Evolutionary conservation across 305 asterid species (phyloP).

Genomic region (Solanum chacoense): DNA sequence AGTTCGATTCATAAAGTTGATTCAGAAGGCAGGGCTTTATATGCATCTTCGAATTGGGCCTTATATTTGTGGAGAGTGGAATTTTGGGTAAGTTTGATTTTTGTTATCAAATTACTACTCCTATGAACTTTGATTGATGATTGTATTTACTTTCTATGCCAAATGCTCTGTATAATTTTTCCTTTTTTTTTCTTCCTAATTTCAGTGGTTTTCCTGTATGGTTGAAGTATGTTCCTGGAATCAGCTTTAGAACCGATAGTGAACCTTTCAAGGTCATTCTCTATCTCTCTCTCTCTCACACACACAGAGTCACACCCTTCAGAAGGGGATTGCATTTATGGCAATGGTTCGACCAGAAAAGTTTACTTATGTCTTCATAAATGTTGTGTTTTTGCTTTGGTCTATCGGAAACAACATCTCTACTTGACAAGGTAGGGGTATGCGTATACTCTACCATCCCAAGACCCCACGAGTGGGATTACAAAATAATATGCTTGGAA

Average conservation of each 20-base stretch:
- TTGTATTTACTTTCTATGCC: background rate
- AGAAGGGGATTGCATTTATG: background rate
- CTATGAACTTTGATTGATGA: background rate
- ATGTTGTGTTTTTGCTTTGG: background rate
- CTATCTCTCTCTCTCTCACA: background rate
- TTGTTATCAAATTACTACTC: background rate
- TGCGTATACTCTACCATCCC: background rate
- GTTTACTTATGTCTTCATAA: background rate
- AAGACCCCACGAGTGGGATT: background rate
- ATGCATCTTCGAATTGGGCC: conserved; percentile 90
- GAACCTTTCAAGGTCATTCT: conserved; percentile 74
- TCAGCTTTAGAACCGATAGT: conserved; percentile 76
- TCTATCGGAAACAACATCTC: background rate
- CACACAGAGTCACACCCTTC: background rate
- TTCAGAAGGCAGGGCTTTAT: conserved; percentile 75
- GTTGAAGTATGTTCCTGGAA: conserved; percentile 94
- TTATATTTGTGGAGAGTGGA: conserved; percentile 97
- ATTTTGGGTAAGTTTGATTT: conserved; percentile 54
- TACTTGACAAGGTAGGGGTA: background rate
- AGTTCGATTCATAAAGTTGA: conserved; percentile 66
- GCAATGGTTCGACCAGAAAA: background rate
- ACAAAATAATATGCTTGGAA: background rate
- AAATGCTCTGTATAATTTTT: background rate
- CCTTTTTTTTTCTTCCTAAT: background rate
- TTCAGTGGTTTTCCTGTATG: conserved; percentile 94